Conservation (phyloP, 1,284 basidiomycete genomes). For the Malassezia dermatis region DNA sequence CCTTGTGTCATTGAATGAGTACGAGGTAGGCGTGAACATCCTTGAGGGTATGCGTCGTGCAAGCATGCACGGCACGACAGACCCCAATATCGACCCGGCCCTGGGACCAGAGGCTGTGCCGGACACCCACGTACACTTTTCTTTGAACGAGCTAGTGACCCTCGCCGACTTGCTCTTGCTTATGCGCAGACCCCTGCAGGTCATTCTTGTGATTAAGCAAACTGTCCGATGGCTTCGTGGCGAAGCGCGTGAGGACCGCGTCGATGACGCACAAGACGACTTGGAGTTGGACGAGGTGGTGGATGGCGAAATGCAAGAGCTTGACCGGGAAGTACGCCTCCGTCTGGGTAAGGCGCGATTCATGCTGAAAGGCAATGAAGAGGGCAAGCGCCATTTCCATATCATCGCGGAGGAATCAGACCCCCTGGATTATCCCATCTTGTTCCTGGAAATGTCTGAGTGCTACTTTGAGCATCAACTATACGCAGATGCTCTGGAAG, state of each 20-base stretch:
- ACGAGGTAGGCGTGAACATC: constrained; percentile 57
- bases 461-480: constrained; percentile 33
- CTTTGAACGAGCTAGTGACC: constrained; percentile 54
- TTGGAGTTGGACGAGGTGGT: constrained; percentile 63
- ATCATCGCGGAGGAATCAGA: constrained; percentile 25
- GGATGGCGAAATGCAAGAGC: constrained; percentile 51
- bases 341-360: constrained; percentile 76
- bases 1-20: constrained; percentile 62
- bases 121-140: constrained; percentile 19
- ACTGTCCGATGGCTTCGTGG: constrained; percentile 85
- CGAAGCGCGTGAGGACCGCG: constrained; percentile 60
- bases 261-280: constrained; percentile 67
- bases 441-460: constrained; percentile 33
- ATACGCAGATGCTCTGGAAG: constrained; percentile 32
- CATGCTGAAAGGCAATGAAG: constrained; percentile 65
- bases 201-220: constrained; percentile 61
- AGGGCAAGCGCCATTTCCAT: constrained; percentile 58
- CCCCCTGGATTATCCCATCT: constrained; percentile 23
- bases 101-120: background rate
- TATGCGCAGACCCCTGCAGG: constrained; percentile 60
- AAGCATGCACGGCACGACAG: constrained; percentile 32
- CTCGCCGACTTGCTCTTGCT: constrained; percentile 73
- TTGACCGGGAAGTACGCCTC: constrained; percentile 73
- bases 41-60: constrained; percentile 58
- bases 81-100: constrained; percentile 17